Percentiles rank a stretch among this genome's conserved stretches.
Conservation (phyloP, 1,139 yeast species). For the Pichia terricola region DNA sequence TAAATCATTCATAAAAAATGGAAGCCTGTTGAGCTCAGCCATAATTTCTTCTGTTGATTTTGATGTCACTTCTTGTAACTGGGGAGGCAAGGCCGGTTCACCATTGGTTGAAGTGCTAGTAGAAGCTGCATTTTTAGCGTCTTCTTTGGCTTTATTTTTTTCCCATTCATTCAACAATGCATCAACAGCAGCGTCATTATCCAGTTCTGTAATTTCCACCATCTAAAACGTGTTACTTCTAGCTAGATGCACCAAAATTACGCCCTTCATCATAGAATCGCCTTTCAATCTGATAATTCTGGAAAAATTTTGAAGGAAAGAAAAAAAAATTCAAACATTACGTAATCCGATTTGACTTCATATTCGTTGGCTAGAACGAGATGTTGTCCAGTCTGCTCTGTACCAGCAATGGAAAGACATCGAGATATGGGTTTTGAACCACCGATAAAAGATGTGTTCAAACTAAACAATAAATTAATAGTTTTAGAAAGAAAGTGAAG, state of each 20-base stretch:
- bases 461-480: no score
- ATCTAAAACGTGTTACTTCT: slow-evolving; percentile 6
- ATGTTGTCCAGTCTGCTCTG: no score
- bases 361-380: no score
- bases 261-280: no score
- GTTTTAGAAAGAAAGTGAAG: no score
- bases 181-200: slow-evolving; percentile 14
- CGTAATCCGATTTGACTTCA: no score
- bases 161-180: slow-evolving; percentile 37
- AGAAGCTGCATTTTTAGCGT: slow-evolving; percentile 31
- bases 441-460: no score
- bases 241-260: not conserved
- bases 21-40: slow-evolving; percentile 71
- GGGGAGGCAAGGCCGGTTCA: slow-evolving; percentile 79
- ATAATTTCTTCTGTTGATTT: slow-evolving; percentile 71
- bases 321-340: no score
- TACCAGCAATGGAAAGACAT: no score
- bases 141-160: slow-evolving; percentile 16
- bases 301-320: no score
- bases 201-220: slow-evolving; percentile 23
- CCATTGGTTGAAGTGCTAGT: slow-evolving; percentile 33
- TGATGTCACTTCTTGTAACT: slow-evolving; percentile 54
- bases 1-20: slow-evolving; percentile 87
- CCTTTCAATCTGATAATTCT: no score
- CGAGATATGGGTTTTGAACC: no score